These are phyloP conservation scores for Fraxinus quadrangulata DNA, from an alignment of 257 asterid species.

Conservation along the genomic window DNA sequence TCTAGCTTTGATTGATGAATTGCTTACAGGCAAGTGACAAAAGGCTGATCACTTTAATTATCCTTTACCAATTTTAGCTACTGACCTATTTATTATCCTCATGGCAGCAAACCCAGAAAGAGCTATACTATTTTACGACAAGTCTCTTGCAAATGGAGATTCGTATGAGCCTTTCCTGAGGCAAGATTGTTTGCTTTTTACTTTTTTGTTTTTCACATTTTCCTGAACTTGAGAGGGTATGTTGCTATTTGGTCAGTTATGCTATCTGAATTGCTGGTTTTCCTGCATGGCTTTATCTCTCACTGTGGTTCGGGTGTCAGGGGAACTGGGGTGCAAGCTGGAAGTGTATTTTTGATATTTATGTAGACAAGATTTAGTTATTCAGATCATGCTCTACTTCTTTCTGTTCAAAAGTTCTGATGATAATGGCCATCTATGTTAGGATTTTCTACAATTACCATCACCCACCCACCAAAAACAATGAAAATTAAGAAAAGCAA, in stretches of 20 bases:
- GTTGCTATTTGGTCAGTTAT: neutral
- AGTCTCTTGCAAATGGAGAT: slow-evolving; percentile 67
- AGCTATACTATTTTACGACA: slow-evolving; percentile 77
- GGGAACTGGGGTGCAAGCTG: neutral
- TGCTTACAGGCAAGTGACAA: slow-evolving; percentile 63
- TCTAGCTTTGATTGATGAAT: slow-evolving; percentile 82
- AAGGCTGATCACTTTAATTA: slow-evolving; percentile 1
- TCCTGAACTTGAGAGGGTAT: neutral
- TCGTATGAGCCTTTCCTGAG: slow-evolving; percentile 82
- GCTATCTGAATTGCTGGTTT: neutral
- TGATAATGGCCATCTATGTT: neutral
- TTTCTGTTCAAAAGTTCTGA: neutral
- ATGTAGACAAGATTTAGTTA: neutral
- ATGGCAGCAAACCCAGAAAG: slow-evolving; percentile 81
- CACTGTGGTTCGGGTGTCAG: neutral
- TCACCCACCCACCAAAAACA: slow-evolving; percentile 2
- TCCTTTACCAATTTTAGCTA: slow-evolving; percentile 10
- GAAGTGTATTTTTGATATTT: neutral
- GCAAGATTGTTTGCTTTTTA: slow-evolving; percentile 40
- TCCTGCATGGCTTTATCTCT: neutral
- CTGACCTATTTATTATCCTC: slow-evolving; percentile 19
- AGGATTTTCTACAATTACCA: neutral
- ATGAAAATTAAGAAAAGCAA: neutral
- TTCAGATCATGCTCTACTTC: neutral
- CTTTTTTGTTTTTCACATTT: neutral